Evolutionary conservation across 1,139 yeast species (phyloP), one percentile per base, ranked within the genome.

Genomic region (Taphrina flavorubra): DNA sequence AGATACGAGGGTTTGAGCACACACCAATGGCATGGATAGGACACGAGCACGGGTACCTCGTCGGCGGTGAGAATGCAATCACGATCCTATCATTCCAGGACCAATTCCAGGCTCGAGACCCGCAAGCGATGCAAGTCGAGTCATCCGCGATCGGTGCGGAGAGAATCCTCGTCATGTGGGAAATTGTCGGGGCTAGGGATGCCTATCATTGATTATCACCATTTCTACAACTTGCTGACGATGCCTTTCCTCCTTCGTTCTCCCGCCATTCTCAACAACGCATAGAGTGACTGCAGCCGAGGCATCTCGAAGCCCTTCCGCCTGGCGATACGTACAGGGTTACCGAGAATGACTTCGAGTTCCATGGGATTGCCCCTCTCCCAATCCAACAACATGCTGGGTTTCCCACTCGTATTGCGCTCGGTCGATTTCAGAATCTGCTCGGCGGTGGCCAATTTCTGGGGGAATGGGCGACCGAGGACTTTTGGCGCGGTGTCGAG

Each of bases 301-400:
- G 95, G 95, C 1, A 88, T 81, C 0, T 78, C 76, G n/a, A 89
- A 85, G 1, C 82, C 81, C 71, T 85, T 82, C 70, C 79, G 80
- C 61, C 79, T 75, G 0, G 91, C 92, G 61, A 85, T 79, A 51
- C 81, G 81, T 71, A 89, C 77, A 0, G 92, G 90, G 75, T 87
- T 88, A 1, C 94, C 94, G 68, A 89, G 79, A 71, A 89, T 87
- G 39, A 85, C 86, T 74, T 88, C 92, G 64, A 86, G 78, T 77
- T 89, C 96, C 74, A 87, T 82, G 70, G 86, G 85, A 74, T 88
- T 88, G 25, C 86, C 85, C 77, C 88, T 87, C 71, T 88, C 82
- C 51, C 83, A 81, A 76, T 89, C 96, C 10, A 89, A 85, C 73
- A 85, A 81, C 92, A 88, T 88, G 34, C 91, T 87, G 0, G 92